phyloP scores from a whole-genome alignment of 1,284 basidiomycete genomes.

The Sanghuangporus weigelae region DNA sequence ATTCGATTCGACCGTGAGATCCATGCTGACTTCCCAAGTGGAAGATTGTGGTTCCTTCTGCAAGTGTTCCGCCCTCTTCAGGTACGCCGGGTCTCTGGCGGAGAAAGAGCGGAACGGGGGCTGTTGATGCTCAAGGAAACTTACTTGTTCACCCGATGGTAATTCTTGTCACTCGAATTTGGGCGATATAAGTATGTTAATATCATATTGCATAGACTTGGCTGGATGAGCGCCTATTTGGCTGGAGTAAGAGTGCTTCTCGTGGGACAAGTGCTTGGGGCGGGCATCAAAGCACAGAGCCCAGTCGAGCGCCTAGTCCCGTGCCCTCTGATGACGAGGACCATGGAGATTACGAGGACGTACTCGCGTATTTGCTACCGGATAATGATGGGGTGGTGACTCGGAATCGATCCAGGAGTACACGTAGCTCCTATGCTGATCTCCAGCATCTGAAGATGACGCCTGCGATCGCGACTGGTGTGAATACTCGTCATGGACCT shows the following conservation, averaged over 20 bases:
- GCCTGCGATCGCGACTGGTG: slow-evolving; percentile 20
- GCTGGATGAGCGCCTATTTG: slow-evolving; percentile 91
- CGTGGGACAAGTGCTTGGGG: slow-evolving; percentile 78
- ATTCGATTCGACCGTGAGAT: slow-evolving; percentile 3
- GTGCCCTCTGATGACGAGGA: slow-evolving; percentile 59
- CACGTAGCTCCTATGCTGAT: slow-evolving; percentile 73
- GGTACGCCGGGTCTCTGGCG: slow-evolving; percentile 66
- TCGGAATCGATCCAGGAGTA: slow-evolving; percentile 50
- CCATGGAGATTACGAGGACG: slow-evolving; percentile 75
- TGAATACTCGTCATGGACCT: slow-evolving; percentile 9
- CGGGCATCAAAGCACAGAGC: slow-evolving; percentile 48
- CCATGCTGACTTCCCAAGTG: slow-evolving; percentile 38
- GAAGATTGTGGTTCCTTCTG: slow-evolving; percentile 79
- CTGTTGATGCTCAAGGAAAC: slow-evolving; percentile 74
- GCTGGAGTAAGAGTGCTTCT: slow-evolving; percentile 75
- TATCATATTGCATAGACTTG: slow-evolving; percentile 49
- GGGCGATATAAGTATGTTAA: background rate
- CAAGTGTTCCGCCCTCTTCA: slow-evolving; percentile 74
- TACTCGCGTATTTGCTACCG: slow-evolving; percentile 55
- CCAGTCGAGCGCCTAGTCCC: slow-evolving; percentile 60
- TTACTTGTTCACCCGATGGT: slow-evolving; percentile 79
- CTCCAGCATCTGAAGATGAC: slow-evolving; percentile 57
- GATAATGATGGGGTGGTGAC: slow-evolving; percentile 36
- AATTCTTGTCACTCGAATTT: slow-evolving; percentile 16
- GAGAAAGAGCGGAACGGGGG: slow-evolving; percentile 67